These are phyloP conservation scores for Xanthoconium purpureum DNA, from an alignment of 768 basidiomycete species.

Conservation along the genomic window DNA sequence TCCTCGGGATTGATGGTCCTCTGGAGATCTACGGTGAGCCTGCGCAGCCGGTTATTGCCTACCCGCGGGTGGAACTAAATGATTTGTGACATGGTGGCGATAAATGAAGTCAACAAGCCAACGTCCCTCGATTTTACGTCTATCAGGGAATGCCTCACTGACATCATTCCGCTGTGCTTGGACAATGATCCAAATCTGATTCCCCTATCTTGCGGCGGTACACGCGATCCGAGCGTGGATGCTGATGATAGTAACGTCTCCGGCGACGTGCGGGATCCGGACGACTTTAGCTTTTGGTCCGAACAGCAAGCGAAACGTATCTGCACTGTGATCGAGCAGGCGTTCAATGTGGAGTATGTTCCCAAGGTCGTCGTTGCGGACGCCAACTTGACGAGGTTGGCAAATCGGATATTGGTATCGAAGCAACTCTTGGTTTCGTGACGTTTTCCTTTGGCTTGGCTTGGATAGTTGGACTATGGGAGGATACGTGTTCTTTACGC, in stretches of 20 bases:
- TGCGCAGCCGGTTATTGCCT: neutral
- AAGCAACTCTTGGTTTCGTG: conserved; percentile 49
- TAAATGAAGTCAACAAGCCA: conserved; percentile 63
- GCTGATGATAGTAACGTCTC: conserved; percentile 2
- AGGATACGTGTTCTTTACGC: neutral
- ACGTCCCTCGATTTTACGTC: conserved; percentile 57
- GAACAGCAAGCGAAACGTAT: conserved; percentile 89
- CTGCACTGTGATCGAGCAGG: conserved; percentile 69
- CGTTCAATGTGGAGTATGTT: conserved; percentile 86
- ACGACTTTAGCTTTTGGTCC: conserved; percentile 95
- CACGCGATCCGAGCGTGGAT: conserved; percentile 18
- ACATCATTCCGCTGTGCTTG: conserved; percentile 81
- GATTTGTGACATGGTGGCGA: neutral
- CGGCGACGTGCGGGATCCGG: conserved; percentile 60
- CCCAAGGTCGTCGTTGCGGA: conserved; percentile 91
- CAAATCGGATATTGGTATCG: conserved; percentile 79
- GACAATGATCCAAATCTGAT: conserved; percentile 83
- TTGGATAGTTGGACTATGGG: neutral
- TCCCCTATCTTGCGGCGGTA: conserved; percentile 60
- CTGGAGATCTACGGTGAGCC: conserved; percentile 84
- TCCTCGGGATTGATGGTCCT: conserved; percentile 81
- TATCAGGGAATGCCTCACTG: conserved; percentile 64
- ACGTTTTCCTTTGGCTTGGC: conserved; percentile 4
- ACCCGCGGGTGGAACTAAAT: neutral
- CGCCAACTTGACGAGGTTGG: conserved; percentile 84